Evolutionary conservation across 2,329 filamentous ascomycete genomes (phyloP).

Genomic region (Hypoxylon rubiginosum): DNA sequence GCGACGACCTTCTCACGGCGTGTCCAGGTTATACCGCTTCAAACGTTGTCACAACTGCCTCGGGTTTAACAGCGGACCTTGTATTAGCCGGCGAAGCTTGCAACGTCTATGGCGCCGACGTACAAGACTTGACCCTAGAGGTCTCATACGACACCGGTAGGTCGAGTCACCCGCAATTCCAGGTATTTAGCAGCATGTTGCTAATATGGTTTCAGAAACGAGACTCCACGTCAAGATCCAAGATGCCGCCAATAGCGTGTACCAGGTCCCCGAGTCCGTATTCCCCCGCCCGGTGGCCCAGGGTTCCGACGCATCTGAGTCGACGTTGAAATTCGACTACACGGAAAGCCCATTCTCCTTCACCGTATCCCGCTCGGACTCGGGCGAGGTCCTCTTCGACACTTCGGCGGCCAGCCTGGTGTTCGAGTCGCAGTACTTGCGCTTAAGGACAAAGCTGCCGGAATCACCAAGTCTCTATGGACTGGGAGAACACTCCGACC

Average conservation of each 20-base stretch:
- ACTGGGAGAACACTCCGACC: slow-evolving; percentile 81
- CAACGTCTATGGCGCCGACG: slow-evolving; percentile 77
- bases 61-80: slow-evolving; percentile 72
- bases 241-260: slow-evolving; percentile 77
- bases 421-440: slow-evolving; percentile 84
- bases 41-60: slow-evolving; percentile 64
- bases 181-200: not conserved
- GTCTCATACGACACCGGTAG: slow-evolving; percentile 73
- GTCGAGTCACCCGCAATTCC: slow-evolving; percentile 2
- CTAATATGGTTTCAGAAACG: slow-evolving; percentile 60
- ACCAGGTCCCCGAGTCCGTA: slow-evolving; percentile 79
- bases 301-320: slow-evolving; percentile 33
- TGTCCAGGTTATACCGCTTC: slow-evolving; percentile 74
- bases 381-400: slow-evolving; percentile 73
- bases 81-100: slow-evolving; percentile 73
- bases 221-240: slow-evolving; percentile 83
- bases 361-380: slow-evolving; percentile 55
- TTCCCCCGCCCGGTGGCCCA: slow-evolving; percentile 68
- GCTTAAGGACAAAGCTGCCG: slow-evolving; percentile 78
- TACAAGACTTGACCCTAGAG: slow-evolving; percentile 71
- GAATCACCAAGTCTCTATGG: slow-evolving; percentile 80
- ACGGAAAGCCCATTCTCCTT: slow-evolving; percentile 58
- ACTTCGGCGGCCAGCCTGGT: slow-evolving; percentile 75
- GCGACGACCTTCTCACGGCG: slow-evolving; percentile 52
- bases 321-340: slow-evolving; percentile 53